phyloP scores from a whole-genome alignment of 176 grass and related monocot genomes.

The Musa schizocarpa region DNA sequence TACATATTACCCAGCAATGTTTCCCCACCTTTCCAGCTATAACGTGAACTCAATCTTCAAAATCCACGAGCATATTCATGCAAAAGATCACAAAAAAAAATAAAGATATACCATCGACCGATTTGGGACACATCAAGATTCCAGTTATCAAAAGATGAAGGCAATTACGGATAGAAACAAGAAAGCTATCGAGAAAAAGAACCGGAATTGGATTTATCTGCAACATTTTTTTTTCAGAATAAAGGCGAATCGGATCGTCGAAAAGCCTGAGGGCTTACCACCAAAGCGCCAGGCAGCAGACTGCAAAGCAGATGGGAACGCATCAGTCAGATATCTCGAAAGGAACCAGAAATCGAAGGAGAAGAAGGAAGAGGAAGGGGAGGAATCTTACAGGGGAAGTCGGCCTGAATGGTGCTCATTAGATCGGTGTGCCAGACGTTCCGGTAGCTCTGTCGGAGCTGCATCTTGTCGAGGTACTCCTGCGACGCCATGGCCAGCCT shows the following conservation, averaged over 20 bases:
- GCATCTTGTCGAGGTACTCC: constrained; percentile 74
- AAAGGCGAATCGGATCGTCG: too few relatives aligned
- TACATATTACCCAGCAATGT: too few relatives aligned
- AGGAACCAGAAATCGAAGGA: background rate
- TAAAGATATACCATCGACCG: too few relatives aligned
- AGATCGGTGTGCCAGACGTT: constrained; percentile 95
- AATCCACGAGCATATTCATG: too few relatives aligned
- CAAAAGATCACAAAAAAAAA: too few relatives aligned
- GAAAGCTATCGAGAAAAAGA: background rate
- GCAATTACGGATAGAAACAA: too few relatives aligned
- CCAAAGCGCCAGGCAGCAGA: background rate
- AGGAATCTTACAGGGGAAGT: constrained; percentile 50
- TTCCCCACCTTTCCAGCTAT: too few relatives aligned
- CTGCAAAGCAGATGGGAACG: constrained; percentile 4
- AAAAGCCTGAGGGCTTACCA: constrained; percentile 3
- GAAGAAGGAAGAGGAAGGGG: background rate
- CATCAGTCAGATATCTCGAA: background rate
- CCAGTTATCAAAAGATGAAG: background rate
- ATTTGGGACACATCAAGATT: too few relatives aligned
- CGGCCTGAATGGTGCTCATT: constrained; percentile 50
- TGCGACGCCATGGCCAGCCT: constrained; percentile 40
- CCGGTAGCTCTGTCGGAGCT: constrained; percentile 84
- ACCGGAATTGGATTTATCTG: background rate
- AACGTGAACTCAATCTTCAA: too few relatives aligned
- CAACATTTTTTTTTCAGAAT: background rate